Evolutionary conservation across 2,329 filamentous ascomycete species (phyloP).

Genomic region (Colletotrichum melonis): DNA sequence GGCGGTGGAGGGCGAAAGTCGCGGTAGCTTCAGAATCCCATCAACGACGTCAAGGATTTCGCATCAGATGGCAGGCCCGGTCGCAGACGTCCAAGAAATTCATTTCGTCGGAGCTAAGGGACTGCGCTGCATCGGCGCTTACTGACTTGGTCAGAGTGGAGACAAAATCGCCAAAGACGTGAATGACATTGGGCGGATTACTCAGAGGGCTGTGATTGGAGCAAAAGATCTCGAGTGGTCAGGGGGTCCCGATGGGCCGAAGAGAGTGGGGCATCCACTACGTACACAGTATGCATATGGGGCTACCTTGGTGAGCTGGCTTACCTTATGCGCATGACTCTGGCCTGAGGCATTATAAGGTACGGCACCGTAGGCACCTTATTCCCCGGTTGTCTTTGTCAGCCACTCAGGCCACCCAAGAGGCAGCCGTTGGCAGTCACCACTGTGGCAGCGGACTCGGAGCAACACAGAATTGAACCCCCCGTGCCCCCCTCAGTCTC

Average conservation of each 20-base stretch:
- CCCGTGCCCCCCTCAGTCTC: not conserved
- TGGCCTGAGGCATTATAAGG: slow-evolving; percentile 5
- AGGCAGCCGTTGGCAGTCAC: slow-evolving; percentile 2
- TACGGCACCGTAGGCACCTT: no score
- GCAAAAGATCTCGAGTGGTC: not conserved
- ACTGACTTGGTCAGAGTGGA: not conserved
- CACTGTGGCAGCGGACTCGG: not conserved
- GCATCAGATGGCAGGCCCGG: slow-evolving; percentile 4
- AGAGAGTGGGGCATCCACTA: no score
- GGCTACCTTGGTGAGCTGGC: no score
- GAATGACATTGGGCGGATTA: slow-evolving; percentile 1
- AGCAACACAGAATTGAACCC: not conserved
- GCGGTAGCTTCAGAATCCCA: not conserved
- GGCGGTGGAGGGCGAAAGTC: slow-evolving; percentile 43
- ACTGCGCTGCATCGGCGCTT: slow-evolving; percentile 9
- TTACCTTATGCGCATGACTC: not conserved
- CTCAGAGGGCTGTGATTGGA: not conserved
- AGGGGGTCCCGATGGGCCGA: not conserved
- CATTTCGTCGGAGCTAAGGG: slow-evolving; percentile 1
- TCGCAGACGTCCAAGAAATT: slow-evolving; percentile 19
- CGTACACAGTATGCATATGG: no score
- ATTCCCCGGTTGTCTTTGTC: not conserved
- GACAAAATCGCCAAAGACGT: not conserved
- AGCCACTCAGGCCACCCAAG: not conserved
- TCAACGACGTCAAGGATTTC: slow-evolving; percentile 36